phyloP scores from a whole-genome alignment of 179 eudicot species.

The Gypsophila paniculata region DNA sequence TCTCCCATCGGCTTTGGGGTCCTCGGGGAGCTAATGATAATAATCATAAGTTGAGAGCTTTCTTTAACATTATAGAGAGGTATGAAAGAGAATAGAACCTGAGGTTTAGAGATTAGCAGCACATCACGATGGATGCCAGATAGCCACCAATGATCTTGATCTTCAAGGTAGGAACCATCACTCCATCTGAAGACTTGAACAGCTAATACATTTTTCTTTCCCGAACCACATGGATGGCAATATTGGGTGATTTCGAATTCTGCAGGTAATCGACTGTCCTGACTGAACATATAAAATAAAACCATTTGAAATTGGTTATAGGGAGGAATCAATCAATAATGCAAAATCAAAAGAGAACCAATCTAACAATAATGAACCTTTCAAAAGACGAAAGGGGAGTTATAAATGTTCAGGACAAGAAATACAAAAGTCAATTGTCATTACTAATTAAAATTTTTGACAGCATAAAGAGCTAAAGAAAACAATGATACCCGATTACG shows the following conservation, averaged over 20 bases:
- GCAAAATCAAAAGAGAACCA: background rate
- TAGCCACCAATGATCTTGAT: constrained; percentile 99
- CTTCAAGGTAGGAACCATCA: constrained; percentile 97
- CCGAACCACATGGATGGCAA: constrained; percentile 74
- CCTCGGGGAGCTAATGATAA: background rate
- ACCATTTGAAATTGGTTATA: background rate
- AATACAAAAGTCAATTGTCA: background rate
- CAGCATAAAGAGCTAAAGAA: background rate
- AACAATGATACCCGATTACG: background rate
- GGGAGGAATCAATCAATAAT: background rate
- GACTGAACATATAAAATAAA: constrained; percentile 46
- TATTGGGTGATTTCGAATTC: constrained; percentile 88
- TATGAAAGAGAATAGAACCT: constrained; percentile 40
- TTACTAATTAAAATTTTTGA: background rate
- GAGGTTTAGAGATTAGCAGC: constrained; percentile 84
- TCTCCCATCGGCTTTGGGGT: background rate
- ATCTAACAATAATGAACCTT: background rate
- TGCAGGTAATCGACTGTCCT: constrained; percentile 97
- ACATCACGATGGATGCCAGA: constrained; percentile 98
- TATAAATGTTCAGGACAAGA: background rate
- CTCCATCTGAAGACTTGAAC: constrained; percentile 94
- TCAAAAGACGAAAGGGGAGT: background rate
- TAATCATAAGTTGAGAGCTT: background rate
- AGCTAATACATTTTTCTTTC: constrained; percentile 64
- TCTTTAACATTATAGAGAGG: constrained; percentile 6